These are phyloP conservation scores for Phytopythium boreale DNA, from an alignment of 352 stramenopile genomes.

Conservation along the genomic window DNA sequence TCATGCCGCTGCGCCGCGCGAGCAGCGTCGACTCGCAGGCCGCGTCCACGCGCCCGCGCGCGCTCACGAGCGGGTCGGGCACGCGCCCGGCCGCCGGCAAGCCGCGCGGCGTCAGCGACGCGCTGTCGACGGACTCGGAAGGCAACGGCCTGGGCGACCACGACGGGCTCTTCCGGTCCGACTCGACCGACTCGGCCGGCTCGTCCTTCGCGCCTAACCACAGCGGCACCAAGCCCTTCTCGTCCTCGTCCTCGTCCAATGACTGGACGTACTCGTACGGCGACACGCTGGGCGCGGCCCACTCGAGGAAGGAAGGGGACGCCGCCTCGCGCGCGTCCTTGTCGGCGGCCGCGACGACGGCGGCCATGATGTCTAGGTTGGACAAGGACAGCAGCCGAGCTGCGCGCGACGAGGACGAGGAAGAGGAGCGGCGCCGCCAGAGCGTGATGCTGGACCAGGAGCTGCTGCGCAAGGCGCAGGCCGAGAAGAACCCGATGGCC, in stretches of 20 bases:
- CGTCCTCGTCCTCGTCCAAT: neutral
- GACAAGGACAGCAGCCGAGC: slow-evolving; percentile 33
- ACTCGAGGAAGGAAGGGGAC: neutral
- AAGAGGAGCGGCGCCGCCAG: slow-evolving; percentile 25
- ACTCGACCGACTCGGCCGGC: slow-evolving; percentile 10
- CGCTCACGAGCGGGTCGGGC: slow-evolving; percentile 16
- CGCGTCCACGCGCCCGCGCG: slow-evolving; percentile 15
- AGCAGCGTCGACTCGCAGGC: slow-evolving; percentile 18
- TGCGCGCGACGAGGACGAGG: slow-evolving; percentile 37
- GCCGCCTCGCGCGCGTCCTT: slow-evolving; percentile 25
- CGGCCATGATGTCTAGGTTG: slow-evolving; percentile 10
- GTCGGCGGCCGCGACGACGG: neutral
- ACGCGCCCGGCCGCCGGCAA: slow-evolving; percentile 10
- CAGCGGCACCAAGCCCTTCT: neutral
- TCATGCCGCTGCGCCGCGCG: slow-evolving; percentile 21
- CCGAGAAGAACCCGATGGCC: slow-evolving; percentile 27
- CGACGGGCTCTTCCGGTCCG: slow-evolving; percentile 35
- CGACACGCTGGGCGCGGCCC: slow-evolving; percentile 2
- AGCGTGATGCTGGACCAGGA: slow-evolving; percentile 56
- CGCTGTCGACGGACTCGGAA: slow-evolving; percentile 25
- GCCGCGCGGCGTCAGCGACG: slow-evolving; percentile 15
- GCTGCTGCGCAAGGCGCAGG: slow-evolving; percentile 26
- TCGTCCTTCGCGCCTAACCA: neutral
- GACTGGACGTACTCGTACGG: slow-evolving; percentile 1
- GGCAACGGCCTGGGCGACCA: slow-evolving; percentile 13